Base-by-base conservation (phyloP, 306 rosid species). In the Acacia melanoxylon region DNA sequence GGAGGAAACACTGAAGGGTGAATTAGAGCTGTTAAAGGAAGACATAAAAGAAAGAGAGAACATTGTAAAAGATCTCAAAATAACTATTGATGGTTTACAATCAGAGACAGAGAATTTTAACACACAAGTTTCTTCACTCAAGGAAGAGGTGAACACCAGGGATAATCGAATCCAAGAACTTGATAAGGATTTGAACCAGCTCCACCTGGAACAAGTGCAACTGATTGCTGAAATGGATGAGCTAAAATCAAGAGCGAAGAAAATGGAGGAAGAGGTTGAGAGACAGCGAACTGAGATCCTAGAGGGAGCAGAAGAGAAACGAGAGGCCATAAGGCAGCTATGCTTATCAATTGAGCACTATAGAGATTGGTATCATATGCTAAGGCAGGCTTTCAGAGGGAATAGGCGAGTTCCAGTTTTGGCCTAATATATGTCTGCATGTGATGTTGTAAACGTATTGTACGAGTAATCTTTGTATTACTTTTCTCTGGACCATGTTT, bases 241-340 rank as follows among this genome's bases (percentile, higher is more conserved):
- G 59, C 84, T 87, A 19, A 86, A 86, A 83, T 66, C 84, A 51
- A 90, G 88, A 85, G 80, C 78, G 0, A 87, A 81, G 79, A 87
- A 89, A 78, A 87, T 96, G 0, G 92, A 88, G 74, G 92, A 83
- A 75, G 94, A 90, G 85, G 81, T 92, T 16, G 90, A 93, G 89
- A 91, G 88, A 87, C 97, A 89, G 83, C 91, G 84, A 73, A 62
- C 13, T 2, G 79, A 58, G 67, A 93, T 96, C 37, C 68, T 67
- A 42, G 94, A 96, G 83, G 92, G 90, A 77, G 98, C 93, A 7
- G 99, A 96, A 78, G 97, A 86, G 84, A 96, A 96, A 71, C 88
- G 99, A 10, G 99, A 96, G 87, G 99, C 77, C 8, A 96, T 96
- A 68, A 69, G 99, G 83, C 99, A 96, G 87, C 89, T 96, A 33